phyloP scores from a whole-genome alignment of 2,329 filamentous ascomycete genomes.

The Aspergillus ochraceoroseus region DNA sequence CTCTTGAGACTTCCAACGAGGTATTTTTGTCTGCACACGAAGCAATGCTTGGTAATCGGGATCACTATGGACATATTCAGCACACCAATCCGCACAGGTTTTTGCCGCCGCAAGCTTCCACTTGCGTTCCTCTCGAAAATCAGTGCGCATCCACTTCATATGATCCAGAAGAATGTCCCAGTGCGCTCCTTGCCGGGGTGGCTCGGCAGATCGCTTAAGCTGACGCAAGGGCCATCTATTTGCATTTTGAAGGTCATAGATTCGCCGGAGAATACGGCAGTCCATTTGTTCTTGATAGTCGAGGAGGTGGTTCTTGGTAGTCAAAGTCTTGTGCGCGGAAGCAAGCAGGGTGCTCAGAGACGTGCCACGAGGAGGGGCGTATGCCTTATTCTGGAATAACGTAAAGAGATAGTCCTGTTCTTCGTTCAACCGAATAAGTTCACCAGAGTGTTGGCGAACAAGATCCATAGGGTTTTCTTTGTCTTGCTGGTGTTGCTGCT shows the following conservation, averaged over 20 bases:
- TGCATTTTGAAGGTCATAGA: conserved; percentile 84
- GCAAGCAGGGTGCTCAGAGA: conserved; percentile 67
- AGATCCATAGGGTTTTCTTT: conserved; percentile 41
- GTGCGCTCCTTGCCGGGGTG: conserved; percentile 68
- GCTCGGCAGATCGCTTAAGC: conserved; percentile 77
- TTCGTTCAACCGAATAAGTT: conserved; percentile 42
- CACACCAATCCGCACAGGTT: conserved; percentile 75
- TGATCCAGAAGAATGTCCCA: conserved; percentile 84
- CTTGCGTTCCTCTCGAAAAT: conserved; percentile 89
- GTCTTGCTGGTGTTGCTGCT: conserved; percentile 53
- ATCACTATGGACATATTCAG: conserved; percentile 67
- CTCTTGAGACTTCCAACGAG: conserved; percentile 25
- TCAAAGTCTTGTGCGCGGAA: conserved; percentile 83
- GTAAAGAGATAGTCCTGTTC: conserved; percentile 59
- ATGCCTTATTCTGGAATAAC: conserved; percentile 57
- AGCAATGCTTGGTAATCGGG: conserved; percentile 60
- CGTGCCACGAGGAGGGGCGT: conserved; percentile 50
- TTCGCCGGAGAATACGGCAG: conserved; percentile 75
- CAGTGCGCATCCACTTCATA: conserved; percentile 97
- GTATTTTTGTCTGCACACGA: conserved; percentile 55
- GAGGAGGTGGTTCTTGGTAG: conserved; percentile 76
- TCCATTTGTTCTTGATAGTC: conserved; percentile 82
- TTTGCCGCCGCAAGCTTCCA: conserved; percentile 83
- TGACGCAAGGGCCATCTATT: conserved; percentile 92
- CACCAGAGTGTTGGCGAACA: conserved; percentile 44